These are phyloP conservation scores for Didymella arachidicola DNA, from an alignment of 2,329 filamentous ascomycete species.

Conservation along the genomic window DNA sequence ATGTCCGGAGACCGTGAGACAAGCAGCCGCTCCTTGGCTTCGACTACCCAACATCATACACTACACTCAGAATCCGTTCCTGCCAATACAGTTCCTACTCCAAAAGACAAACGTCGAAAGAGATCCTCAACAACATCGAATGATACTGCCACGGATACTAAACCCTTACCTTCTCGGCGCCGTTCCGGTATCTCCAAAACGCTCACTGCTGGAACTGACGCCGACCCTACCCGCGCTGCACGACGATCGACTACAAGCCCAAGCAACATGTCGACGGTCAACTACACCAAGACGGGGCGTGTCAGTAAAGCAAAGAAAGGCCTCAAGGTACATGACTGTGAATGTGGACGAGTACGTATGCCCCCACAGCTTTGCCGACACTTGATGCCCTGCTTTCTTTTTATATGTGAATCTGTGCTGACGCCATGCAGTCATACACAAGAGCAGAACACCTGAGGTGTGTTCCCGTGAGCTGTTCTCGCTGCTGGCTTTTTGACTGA, in stretches of 20 bases:
- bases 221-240: constrained; percentile 40
- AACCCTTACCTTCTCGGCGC: constrained; percentile 37
- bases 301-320: constrained; percentile 60
- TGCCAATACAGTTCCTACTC: constrained; percentile 23
- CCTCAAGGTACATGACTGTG: constrained; percentile 55
- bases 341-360: constrained; percentile 57
- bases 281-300: constrained; percentile 56
- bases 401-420: constrained; percentile 20
- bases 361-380: not conserved
- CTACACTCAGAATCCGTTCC: constrained; percentile 35
- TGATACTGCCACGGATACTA: constrained; percentile 34
- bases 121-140: constrained; percentile 38
- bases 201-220: constrained; percentile 34
- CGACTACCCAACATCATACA: constrained; percentile 27
- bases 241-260: constrained; percentile 45
- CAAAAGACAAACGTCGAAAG: constrained; percentile 31
- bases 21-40: constrained; percentile 44
- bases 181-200: constrained; percentile 37
- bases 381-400: too few species aligned
- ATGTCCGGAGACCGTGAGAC: constrained; percentile 47
- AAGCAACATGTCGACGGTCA: constrained; percentile 41
- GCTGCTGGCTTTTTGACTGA: not conserved
- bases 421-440: constrained; percentile 55
- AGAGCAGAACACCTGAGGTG: constrained; percentile 58
- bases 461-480: not conserved